Percentiles rank a stretch among this genome's conserved stretches.
These are phyloP conservation scores for Phaffia rhodozyma DNA, from an alignment of 1,284 basidiomycete species.

Conservation along the genomic window DNA sequence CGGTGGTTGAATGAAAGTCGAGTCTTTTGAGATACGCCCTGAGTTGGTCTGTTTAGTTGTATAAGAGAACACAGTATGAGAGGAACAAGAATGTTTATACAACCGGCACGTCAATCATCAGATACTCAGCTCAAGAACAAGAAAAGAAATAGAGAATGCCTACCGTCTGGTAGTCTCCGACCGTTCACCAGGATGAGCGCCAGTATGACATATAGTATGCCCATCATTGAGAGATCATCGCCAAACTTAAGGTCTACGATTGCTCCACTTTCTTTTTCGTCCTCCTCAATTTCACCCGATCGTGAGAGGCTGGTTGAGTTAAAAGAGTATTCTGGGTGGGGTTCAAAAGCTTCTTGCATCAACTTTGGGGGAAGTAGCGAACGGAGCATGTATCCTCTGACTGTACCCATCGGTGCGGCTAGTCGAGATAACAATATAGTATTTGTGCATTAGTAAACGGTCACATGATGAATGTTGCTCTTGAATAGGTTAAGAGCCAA, in stretches of 20 bases:
- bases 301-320: background rate
- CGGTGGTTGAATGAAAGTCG: background rate
- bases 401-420: background rate
- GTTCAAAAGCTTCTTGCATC: background rate
- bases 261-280: background rate
- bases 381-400: slow-evolving; percentile 5
- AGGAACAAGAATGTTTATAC: background rate
- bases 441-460: no score
- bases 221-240: slow-evolving; percentile 2
- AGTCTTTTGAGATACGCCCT: background rate
- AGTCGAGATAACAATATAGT: no score
- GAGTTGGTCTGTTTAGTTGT: background rate
- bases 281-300: background rate
- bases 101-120: no score
- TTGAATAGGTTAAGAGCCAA: no score
- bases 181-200: slow-evolving; percentile 7
- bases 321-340: background rate
- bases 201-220: slow-evolving; percentile 1
- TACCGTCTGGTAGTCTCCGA: background rate
- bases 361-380: background rate
- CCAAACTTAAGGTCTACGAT: slow-evolving; percentile 6
- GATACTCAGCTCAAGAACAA: background rate
- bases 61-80: background rate
- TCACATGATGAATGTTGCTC: no score
- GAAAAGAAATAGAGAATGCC: background rate